Percentiles rank a stretch among this genome's conserved stretches.
Evolutionary conservation across 768 basidiomycete genomes (phyloP).

Genomic region (Mycena chlorophos): DNA sequence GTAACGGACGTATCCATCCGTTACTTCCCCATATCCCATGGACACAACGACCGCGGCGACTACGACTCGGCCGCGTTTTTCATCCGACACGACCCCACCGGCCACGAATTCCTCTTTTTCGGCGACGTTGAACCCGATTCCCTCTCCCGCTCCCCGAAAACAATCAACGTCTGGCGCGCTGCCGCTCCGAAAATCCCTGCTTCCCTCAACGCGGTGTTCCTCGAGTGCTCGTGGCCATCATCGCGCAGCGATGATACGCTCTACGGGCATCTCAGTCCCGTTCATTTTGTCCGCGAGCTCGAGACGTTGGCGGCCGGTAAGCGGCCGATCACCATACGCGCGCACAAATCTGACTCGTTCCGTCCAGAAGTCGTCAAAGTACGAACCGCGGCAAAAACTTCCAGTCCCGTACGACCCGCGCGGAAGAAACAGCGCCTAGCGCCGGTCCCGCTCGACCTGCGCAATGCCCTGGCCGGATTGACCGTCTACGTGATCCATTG

Average conservation of each 20-base stretch:
- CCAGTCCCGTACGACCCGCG: constrained; percentile 29
- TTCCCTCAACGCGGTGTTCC: constrained; percentile 76
- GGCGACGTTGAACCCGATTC: constrained; percentile 92
- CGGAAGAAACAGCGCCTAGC: constrained; percentile 41
- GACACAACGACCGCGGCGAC: constrained; percentile 50
- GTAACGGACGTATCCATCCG: constrained; percentile 60
- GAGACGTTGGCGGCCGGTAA: constrained; percentile 51
- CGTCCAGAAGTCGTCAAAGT: constrained; percentile 53
- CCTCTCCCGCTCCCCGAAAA: constrained; percentile 58
- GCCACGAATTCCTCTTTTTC: constrained; percentile 84
- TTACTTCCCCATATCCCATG: constrained; percentile 73
- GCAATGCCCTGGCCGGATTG: constrained; percentile 56
- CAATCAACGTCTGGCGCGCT: constrained; percentile 72
- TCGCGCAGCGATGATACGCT: constrained; percentile 66
- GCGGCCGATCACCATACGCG: neutral
- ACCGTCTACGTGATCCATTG: constrained; percentile 84
- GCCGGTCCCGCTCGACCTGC: constrained; percentile 43
- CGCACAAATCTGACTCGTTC: neutral
- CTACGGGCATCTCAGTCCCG: constrained; percentile 86
- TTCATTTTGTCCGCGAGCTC: constrained; percentile 77
- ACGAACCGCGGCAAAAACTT: constrained; percentile 32
- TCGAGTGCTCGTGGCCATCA: constrained; percentile 90
- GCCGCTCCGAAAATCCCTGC: constrained; percentile 78
- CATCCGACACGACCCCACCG: constrained; percentile 61
- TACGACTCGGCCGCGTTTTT: constrained; percentile 89